Evolutionary conservation across 2,329 filamentous ascomycete genomes (phyloP).

Genomic region (Cephalotrichum gorgonifer): DNA sequence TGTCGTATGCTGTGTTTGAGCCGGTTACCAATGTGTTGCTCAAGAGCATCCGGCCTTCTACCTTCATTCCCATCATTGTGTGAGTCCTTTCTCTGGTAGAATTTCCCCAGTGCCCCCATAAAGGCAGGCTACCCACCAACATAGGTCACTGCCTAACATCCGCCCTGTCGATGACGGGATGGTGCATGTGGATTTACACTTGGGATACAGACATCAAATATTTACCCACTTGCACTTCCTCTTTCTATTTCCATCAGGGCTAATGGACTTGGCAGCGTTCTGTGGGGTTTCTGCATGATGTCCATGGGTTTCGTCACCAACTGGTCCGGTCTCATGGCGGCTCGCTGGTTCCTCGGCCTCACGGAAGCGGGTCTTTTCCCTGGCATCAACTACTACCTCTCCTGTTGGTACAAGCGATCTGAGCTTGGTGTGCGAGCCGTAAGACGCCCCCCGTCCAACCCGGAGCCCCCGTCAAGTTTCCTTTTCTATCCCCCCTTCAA

Average conservation of each 20-base stretch:
- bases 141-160: too few species aligned
- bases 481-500: constrained; percentile 7
- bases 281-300: constrained; percentile 35
- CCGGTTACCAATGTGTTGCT: constrained; percentile 55
- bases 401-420: constrained; percentile 67
- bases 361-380: constrained; percentile 57
- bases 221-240: not conserved
- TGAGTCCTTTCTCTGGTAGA: constrained; percentile 10
- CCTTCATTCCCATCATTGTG: constrained; percentile 55
- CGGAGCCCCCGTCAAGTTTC: not conserved
- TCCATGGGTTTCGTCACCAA: constrained; percentile 37
- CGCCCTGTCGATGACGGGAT: too few species aligned
- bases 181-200: too few species aligned
- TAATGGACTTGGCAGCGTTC: constrained; percentile 41
- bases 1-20: constrained; percentile 58
- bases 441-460: not conserved
- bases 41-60: constrained; percentile 53
- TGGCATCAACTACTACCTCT: constrained; percentile 58
- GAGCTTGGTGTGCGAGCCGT: constrained; percentile 60
- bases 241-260: not conserved
- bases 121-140: too few species aligned
- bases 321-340: constrained; percentile 30
- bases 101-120: too few species aligned
- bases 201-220: too few species aligned
- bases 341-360: constrained; percentile 51